Base-by-base conservation (phyloP, 2,329 filamentous ascomycete genomes). In the Truncatella angustata region DNA sequence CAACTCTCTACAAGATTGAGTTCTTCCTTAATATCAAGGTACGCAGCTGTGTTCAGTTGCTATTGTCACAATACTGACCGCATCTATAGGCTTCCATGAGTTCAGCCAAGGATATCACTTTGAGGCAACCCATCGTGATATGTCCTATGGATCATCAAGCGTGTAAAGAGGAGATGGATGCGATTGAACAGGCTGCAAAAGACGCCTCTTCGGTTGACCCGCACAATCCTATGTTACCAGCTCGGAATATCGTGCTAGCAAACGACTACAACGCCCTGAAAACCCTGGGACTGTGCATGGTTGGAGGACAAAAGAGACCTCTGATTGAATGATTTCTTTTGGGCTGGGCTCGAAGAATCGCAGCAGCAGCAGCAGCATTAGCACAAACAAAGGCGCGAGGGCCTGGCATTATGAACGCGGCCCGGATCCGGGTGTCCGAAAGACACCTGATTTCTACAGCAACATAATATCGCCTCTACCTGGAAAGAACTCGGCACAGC, bases 121-220 rank as follows among this genome's bases (percentile, higher is more conserved):
- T 97, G 39, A 85, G 93, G 49, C 90, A 97, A 70, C 91, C 91
- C 4, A 97, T 99, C 53, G 91, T 97, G 30, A 94, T 97, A 48
- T 97, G 93, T 64, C 93, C 94, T 0, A 84, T 97, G 56, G 94
- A 99, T 65, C 91, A 97, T 65, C 90, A 95, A 59, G 90, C 88
- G 14, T 99, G 94, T 73, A 97, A 96, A 70, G 92, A 97, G 67
- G 94, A 97, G 73, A 97, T 99, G 91, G 92, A 96, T 63, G 92
- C 92, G 34, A 97, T 99, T 57, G 92, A 97, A 66, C 91, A 96
- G 71, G 90, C 94, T 0, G 94, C 94, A 39, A 93, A 92, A 70
- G 93, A 97, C 61, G 93, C 94, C 2, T 88, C 90, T 14, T 85
- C 89, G 56, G 87, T 97, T 55, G 91, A 93, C 60, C 88, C 88